Conservation (phyloP, 306 rosid genomes). For the Pyrus betulifolia region DNA sequence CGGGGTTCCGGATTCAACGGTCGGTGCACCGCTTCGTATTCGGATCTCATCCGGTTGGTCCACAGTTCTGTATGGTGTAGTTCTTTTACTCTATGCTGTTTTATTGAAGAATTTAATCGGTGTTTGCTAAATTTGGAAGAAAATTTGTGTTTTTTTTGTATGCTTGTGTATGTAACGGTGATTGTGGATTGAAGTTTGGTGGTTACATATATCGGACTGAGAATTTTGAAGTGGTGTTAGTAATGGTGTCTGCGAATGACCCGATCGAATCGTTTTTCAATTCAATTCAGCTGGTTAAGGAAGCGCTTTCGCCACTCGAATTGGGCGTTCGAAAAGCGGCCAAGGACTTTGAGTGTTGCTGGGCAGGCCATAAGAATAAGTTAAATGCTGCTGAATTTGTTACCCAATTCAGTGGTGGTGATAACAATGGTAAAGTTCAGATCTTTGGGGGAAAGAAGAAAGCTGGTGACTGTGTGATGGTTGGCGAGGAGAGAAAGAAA, state of each 20-base stretch:
- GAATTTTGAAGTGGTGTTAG: constrained; percentile 27
- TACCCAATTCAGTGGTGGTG: constrained; percentile 41
- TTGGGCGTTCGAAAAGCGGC: constrained; percentile 71
- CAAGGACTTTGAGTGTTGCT: constrained; percentile 81
- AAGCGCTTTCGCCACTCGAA: constrained; percentile 69
- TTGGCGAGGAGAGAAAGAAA: constrained; percentile 44
- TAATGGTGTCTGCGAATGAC: constrained; percentile 74
- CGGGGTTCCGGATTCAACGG: constrained; percentile 9
- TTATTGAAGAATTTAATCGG: neutral
- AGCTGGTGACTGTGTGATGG: constrained; percentile 24
- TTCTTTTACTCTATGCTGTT: constrained; percentile 1
- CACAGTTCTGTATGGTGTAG: constrained; percentile 7
- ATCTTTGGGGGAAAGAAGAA: constrained; percentile 61
- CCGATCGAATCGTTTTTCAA: constrained; percentile 81
- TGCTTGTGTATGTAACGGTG: constrained; percentile 7
- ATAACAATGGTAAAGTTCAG: constrained; percentile 40
- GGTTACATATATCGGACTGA: neutral
- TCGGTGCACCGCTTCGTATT: constrained; percentile 8
- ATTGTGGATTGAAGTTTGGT: neutral
- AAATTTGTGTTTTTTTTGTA: neutral
- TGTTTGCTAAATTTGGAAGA: neutral
- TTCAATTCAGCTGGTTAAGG: constrained; percentile 77
- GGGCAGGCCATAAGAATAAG: constrained; percentile 49
- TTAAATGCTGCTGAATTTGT: constrained; percentile 37
- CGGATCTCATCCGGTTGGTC: constrained; percentile 20